Evolutionary conservation across 352 stramenopile species (phyloP), one percentile per base, ranked within the genome.

Genomic region (Phytophthora ramorum): DNA sequence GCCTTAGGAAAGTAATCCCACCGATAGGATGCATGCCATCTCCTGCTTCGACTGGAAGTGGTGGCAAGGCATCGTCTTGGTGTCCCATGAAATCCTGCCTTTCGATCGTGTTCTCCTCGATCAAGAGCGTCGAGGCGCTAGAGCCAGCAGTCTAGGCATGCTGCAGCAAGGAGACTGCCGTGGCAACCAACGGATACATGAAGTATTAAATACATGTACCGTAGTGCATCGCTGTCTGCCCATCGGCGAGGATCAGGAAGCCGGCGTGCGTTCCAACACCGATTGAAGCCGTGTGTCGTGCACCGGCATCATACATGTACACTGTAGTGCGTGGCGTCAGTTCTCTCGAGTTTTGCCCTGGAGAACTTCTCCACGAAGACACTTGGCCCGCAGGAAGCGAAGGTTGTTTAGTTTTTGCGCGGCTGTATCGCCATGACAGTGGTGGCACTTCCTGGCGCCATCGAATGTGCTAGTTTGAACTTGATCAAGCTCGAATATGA

Each of bases 381-480:
- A 51, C 6, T 51, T 58, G 35, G 34, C 35, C 14, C 16, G 57
- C 45, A 38, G 35, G 35, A 40, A 28, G 43, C 14, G n/a, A 20
- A 26, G 4, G 43, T 20, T 46, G 58, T 54, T 55, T 61, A 49
- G 48, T 71, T 41, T 71, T 48, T 66, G 26, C 24, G 38, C 55
- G 7, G 14, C 24, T 17, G 62, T 47, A 47, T 28, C 26, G 34
- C 62, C 53, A 37, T 61, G 63, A 61, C 55, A 50, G 48, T 71
- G 55, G 48, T 66, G 63, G 41, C 40, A 66, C 63, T 66, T 48
- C 47, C 53, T 58, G 35, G 16, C 48, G 35, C 45, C 34, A 69
- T 37, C 41, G 59, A 48, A 37, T 20, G 20, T 37, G 10, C 17
- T 13, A 10, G 32, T 58, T 54, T 50, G 51, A 63, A 43, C 62